phyloP scores from a whole-genome alignment of 2,329 filamentous ascomycete genomes.

The Blastomyces silverae region DNA sequence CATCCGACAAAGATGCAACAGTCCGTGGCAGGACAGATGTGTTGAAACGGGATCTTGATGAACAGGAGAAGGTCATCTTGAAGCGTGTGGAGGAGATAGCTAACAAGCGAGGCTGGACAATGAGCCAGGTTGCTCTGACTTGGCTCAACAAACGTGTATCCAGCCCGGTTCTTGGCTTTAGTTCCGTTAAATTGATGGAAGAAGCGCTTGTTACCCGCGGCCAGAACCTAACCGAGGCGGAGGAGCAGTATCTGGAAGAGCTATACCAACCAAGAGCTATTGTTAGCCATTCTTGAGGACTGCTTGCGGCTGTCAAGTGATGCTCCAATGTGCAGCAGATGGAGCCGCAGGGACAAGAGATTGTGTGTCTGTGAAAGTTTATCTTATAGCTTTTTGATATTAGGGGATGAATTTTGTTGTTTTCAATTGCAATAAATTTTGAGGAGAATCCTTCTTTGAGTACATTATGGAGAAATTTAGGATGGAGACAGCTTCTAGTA shows the following conservation, averaged over 20 bases:
- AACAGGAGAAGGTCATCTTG: slow-evolving; percentile 33
- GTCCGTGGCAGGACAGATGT: not conserved
- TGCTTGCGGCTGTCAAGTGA: not conserved
- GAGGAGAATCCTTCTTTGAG: not conserved
- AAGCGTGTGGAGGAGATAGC: slow-evolving; percentile 43
- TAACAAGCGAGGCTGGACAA: slow-evolving; percentile 38
- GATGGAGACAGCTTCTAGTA: too few species aligned
- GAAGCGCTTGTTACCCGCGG: slow-evolving; percentile 43
- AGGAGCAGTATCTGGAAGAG: slow-evolving; percentile 47
- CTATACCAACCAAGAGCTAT: slow-evolving; percentile 31
- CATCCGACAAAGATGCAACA: not conserved
- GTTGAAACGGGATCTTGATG: not conserved
- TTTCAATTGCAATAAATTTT: not conserved
- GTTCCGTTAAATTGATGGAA: slow-evolving; percentile 43
- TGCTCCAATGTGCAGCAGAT: not conserved
- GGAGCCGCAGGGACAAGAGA: not conserved
- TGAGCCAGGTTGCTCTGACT: slow-evolving; percentile 32
- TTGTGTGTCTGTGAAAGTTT: not conserved
- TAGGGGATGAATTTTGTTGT: not conserved
- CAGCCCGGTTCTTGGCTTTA: slow-evolving; percentile 48
- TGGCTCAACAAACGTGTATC: slow-evolving; percentile 41
- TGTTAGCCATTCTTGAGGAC: not conserved
- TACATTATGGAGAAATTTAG: too few species aligned
- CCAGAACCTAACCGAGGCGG: slow-evolving; percentile 43
- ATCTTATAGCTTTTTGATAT: not conserved